Percentiles rank a stretch among this genome's conserved stretches.
phyloP scores from a whole-genome alignment of 345 rosid genomes.

The Odontarrhena argentea region DNA sequence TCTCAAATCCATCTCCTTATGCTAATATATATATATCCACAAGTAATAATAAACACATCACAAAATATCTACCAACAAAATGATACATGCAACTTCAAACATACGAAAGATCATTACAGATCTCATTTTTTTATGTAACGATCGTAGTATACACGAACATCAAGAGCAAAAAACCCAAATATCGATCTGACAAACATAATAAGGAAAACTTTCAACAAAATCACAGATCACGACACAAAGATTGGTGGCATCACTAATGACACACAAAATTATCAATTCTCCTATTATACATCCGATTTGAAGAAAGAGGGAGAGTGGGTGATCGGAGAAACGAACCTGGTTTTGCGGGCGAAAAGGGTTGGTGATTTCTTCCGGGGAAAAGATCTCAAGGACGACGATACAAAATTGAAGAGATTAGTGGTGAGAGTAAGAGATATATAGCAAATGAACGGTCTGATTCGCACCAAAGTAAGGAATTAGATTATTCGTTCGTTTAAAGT shows the following conservation, averaged over 20 bases:
- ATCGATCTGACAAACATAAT: conserved; percentile 11
- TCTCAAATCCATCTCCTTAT: conserved; percentile 14
- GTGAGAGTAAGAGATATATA: conserved; percentile 28
- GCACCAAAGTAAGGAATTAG: conserved; percentile 16
- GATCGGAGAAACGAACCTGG: conserved; percentile 33
- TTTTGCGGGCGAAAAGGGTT: background rate
- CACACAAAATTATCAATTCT: background rate
- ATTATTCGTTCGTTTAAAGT: background rate
- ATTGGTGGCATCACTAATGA: background rate
- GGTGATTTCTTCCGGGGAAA: background rate
- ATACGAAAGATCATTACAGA: background rate
- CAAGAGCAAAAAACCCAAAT: background rate
- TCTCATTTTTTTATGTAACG: background rate
- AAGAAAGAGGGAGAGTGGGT: background rate
- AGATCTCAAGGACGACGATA: background rate
- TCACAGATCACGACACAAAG: conserved; percentile 17
- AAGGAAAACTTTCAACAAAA: background rate
- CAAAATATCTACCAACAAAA: conserved; percentile 4
- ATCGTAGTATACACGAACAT: conserved; percentile 6
- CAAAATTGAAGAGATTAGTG: background rate
- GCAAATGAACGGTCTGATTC: conserved; percentile 38
- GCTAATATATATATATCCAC: background rate
- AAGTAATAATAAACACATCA: background rate
- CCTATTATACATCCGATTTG: background rate
- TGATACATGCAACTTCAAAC: background rate